Evolutionary conservation across 1,284 basidiomycete genomes (phyloP).

Genomic region (Leccinum pseudoinsigne): DNA sequence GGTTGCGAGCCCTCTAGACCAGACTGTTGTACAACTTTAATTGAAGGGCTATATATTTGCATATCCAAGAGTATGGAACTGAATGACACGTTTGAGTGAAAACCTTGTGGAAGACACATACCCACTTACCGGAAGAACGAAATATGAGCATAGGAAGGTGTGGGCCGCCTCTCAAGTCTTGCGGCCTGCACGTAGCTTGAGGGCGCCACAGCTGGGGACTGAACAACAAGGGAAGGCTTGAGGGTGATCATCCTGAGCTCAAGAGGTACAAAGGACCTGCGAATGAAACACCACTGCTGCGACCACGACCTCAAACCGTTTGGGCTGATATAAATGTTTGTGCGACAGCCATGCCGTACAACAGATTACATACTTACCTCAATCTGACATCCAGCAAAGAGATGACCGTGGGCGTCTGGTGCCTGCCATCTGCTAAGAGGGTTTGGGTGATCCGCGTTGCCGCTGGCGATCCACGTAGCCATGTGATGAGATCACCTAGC

Average conservation of each 20-base stretch:
- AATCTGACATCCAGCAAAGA: slow-evolving; percentile 19
- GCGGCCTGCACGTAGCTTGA: slow-evolving; percentile 31
- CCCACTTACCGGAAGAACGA: slow-evolving; percentile 45
- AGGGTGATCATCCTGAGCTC: slow-evolving; percentile 21
- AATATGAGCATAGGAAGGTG: slow-evolving; percentile 38
- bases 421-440: slow-evolving; percentile 7
- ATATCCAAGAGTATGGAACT: slow-evolving; percentile 61
- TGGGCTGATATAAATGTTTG: slow-evolving; percentile 22
- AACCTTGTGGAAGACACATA: neutral
- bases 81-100: slow-evolving; percentile 3
- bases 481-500: slow-evolving; percentile 16
- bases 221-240: slow-evolving; percentile 29
- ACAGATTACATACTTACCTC: slow-evolving; percentile 11
- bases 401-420: slow-evolving; percentile 9
- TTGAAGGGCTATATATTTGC: slow-evolving; percentile 56
- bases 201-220: slow-evolving; percentile 12
- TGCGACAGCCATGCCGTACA: slow-evolving; percentile 24
- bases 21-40: slow-evolving; percentile 46
- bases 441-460: neutral
- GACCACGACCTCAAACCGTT: neutral
- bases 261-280: neutral
- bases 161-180: slow-evolving; percentile 12
- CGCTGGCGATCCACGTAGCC: slow-evolving; percentile 7
- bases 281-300: slow-evolving; percentile 1
- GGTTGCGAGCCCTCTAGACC: slow-evolving; percentile 38